Percentiles rank a stretch among this genome's conserved stretches.
phyloP scores from a whole-genome alignment of 768 basidiomycete species.

The Tulasnella sp. region DNA sequence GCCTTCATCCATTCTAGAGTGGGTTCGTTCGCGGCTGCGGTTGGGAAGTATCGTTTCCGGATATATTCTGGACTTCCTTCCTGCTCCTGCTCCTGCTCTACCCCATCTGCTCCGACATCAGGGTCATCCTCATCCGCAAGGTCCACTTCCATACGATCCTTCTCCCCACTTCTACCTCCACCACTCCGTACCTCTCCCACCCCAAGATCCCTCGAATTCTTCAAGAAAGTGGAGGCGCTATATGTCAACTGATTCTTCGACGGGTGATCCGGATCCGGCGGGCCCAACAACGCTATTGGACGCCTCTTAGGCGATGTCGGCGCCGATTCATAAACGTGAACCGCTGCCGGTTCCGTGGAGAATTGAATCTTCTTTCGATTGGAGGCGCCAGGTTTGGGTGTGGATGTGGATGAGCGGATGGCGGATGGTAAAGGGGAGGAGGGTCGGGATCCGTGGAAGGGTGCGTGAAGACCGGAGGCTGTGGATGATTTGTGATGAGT shows the following conservation, averaged over 20 bases:
- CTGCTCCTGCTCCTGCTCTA: constrained; percentile 17
- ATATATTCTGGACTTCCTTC: constrained; percentile 79
- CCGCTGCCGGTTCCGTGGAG: constrained; percentile 60
- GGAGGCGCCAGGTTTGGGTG: constrained; percentile 1
- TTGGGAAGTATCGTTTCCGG: constrained; percentile 71
- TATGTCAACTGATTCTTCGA: constrained; percentile 18
- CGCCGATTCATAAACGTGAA: constrained; percentile 74
- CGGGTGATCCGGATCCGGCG: constrained; percentile 20
- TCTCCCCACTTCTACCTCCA: not conserved
- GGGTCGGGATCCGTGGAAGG: constrained; percentile 5
- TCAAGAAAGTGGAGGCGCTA: constrained; percentile 23
- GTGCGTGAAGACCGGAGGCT: not conserved
- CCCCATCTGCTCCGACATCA: not conserved
- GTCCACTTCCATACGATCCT: not conserved
- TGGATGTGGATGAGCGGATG: constrained; percentile 6
- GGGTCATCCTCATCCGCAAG: not conserved
- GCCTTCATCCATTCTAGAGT: constrained; percentile 66
- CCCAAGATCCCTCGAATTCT: not conserved
- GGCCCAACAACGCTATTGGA: constrained; percentile 44
- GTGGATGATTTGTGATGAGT: no score
- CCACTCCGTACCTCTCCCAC: no score
- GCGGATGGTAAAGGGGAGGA: constrained; percentile 5
- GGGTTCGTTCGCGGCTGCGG: constrained; percentile 55
- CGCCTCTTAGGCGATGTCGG: constrained; percentile 63
- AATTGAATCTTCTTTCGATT: constrained; percentile 50